Conservation (phyloP, 176 grass and related monocot genomes). For the Musa itinerans region DNA sequence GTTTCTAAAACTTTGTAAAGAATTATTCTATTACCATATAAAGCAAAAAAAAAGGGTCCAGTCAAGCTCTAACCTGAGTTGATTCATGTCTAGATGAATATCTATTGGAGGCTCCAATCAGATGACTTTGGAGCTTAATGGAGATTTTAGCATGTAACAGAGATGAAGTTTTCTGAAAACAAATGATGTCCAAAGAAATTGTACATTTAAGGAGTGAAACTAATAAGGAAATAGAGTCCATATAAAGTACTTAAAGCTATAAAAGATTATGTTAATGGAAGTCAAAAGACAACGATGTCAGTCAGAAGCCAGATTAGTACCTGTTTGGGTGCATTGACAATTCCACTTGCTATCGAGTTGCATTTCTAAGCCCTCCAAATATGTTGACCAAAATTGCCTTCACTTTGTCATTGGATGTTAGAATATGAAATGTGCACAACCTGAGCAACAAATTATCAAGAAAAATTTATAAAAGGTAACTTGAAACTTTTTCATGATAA, state of each 20-base stretch:
- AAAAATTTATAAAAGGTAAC: too few species aligned
- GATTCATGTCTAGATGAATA: background rate
- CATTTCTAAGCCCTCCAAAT: slow-evolving; percentile 99
- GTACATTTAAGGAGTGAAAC: background rate
- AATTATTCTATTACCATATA: too few species aligned
- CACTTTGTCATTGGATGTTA: slow-evolving; percentile 96
- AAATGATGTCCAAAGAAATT: background rate
- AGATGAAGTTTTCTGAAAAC: background rate
- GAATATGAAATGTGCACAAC: slow-evolving; percentile 98
- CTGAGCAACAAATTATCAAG: slow-evolving; percentile 30
- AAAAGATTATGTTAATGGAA: too few species aligned
- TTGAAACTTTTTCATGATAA: slow-evolving; percentile 1
- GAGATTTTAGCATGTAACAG: background rate
- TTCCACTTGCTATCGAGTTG: slow-evolving; percentile 94
- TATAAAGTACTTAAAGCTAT: slow-evolving; percentile 15
- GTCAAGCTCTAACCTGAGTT: too few species aligned
- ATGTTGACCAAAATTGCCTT: slow-evolving; percentile 99
- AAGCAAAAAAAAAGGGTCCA: too few species aligned
- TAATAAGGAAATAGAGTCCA: background rate
- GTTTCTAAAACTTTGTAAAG: too few species aligned
- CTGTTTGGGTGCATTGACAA: slow-evolving; percentile 94
- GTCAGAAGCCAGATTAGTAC: too few species aligned
- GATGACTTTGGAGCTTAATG: background rate
- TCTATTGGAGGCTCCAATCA: background rate
- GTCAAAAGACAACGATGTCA: too few species aligned